Evolutionary conservation across 768 basidiomycete genomes (phyloP).

Genomic region (Kwoniella sp.): DNA sequence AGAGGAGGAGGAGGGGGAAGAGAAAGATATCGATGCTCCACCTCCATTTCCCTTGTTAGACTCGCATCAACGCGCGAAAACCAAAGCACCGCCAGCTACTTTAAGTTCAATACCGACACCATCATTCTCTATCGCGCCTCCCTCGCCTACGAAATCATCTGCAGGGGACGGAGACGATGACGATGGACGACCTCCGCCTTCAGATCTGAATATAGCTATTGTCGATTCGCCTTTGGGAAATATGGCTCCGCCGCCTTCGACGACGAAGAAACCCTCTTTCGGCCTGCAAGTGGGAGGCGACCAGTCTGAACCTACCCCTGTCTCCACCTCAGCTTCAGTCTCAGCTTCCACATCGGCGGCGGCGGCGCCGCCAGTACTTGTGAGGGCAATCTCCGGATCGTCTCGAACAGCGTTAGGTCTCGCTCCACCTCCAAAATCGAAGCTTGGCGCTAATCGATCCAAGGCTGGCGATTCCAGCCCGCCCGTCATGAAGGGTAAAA

Average conservation of each 20-base stretch:
- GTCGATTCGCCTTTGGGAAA: constrained; percentile 41
- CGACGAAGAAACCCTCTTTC: constrained; percentile 46
- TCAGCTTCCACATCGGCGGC: too few species aligned
- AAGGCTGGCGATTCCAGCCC: constrained; percentile 58
- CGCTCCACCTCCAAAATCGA: background rate
- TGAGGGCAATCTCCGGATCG: background rate
- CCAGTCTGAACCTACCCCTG: constrained; percentile 3
- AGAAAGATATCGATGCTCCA: constrained; percentile 49
- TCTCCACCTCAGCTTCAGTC: too few species aligned
- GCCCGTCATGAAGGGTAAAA: constrained; percentile 59
- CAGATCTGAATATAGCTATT: constrained; percentile 48
- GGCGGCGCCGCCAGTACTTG: background rate
- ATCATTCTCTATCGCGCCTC: constrained; percentile 38
- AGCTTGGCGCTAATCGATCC: background rate
- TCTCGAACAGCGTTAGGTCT: background rate
- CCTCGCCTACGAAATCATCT: constrained; percentile 33
- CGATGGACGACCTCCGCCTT: constrained; percentile 20
- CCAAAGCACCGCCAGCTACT: constrained; percentile 4
- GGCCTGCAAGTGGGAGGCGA: constrained; percentile 41
- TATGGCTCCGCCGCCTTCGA: constrained; percentile 50
- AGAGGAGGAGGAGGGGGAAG: constrained; percentile 19
- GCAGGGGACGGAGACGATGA: constrained; percentile 10
- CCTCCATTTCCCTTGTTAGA: constrained; percentile 56
- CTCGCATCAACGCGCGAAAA: constrained; percentile 53
- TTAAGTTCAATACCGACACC: constrained; percentile 30